A percentile compares a stretch with the other conserved stretches of the same genome.
Conservation (phyloP, 768 basidiomycete species). For the Tulasnella calospora region DNA sequence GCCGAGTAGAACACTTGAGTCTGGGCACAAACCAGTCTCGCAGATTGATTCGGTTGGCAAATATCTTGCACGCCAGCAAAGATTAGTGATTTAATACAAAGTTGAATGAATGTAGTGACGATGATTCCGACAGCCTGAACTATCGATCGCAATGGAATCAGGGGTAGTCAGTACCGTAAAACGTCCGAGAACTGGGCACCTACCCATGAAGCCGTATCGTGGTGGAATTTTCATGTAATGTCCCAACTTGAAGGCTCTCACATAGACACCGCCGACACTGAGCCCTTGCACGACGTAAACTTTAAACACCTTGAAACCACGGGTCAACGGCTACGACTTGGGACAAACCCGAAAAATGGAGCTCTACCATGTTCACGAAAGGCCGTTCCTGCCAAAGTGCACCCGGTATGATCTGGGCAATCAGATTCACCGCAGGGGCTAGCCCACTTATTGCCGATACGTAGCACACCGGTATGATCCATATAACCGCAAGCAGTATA, state of each 20-base stretch:
- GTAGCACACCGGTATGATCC: slow-evolving; percentile 44
- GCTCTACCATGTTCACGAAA: slow-evolving; percentile 41
- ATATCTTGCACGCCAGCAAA: slow-evolving; percentile 40
- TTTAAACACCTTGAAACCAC: slow-evolving; percentile 36
- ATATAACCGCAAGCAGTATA: slow-evolving; percentile 39
- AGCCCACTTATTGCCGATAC: slow-evolving; percentile 43
- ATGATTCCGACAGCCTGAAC: slow-evolving; percentile 38
- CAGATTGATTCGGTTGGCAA: slow-evolving; percentile 36
- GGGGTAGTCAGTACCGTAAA: neutral
- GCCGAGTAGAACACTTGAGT: slow-evolving; percentile 41
- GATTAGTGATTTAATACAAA: slow-evolving; percentile 40
- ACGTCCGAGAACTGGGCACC: neutral
- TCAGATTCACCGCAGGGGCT: slow-evolving; percentile 41
- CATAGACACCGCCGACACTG: slow-evolving; percentile 32
- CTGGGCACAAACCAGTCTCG: slow-evolving; percentile 40
- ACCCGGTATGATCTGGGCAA: slow-evolving; percentile 44
- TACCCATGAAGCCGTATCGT: slow-evolving; percentile 37
- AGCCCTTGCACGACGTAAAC: slow-evolving; percentile 37
- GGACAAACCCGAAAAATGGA: no score
- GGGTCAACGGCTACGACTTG: no score
- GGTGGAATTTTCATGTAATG: slow-evolving; percentile 52
- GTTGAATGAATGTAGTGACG: slow-evolving; percentile 38
- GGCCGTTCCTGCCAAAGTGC: slow-evolving; percentile 42
- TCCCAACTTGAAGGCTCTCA: slow-evolving; percentile 39
- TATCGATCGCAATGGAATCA: slow-evolving; percentile 21